These are phyloP conservation scores for Neurospora sp. DNA, from an alignment of 495 filamentous ascomycete species.

Conservation along the genomic window DNA sequence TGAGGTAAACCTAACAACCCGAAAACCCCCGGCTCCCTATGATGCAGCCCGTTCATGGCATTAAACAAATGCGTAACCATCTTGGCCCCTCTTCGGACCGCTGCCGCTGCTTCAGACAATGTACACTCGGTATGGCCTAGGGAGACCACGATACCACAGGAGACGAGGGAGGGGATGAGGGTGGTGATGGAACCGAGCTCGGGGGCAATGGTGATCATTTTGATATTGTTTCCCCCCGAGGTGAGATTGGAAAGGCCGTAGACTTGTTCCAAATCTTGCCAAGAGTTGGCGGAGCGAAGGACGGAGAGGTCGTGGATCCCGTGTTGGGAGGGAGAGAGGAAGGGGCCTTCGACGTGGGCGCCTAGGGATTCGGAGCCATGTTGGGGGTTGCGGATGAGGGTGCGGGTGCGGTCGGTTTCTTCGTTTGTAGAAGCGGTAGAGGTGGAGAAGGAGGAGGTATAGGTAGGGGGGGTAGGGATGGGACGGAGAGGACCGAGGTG, in stretches of 20 bases:
- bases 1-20: slow-evolving; percentile 28
- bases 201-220: slow-evolving; percentile 72
- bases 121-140: slow-evolving; percentile 56
- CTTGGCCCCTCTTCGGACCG: slow-evolving; percentile 54
- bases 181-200: slow-evolving; percentile 56
- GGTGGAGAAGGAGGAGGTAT: neutral
- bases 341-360: slow-evolving; percentile 79
- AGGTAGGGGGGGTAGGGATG: slow-evolving; percentile 17
- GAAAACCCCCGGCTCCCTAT: no score
- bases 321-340: slow-evolving; percentile 58
- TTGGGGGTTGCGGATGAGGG: slow-evolving; percentile 28
- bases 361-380: slow-evolving; percentile 72
- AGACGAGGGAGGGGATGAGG: slow-evolving; percentile 49
- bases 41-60: slow-evolving; percentile 45
- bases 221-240: slow-evolving; percentile 37
- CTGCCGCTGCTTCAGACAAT: slow-evolving; percentile 16
- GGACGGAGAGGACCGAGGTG: slow-evolving; percentile 54
- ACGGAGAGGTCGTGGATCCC: slow-evolving; percentile 64
- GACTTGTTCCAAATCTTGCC: slow-evolving; percentile 51
- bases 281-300: slow-evolving; percentile 42
- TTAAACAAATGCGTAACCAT: slow-evolving; percentile 91
- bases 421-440: neutral
- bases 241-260: slow-evolving; percentile 59
- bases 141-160: slow-evolving; percentile 55
- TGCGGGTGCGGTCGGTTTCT: neutral